Percentiles rank a stretch among this genome's conserved stretches.
Evolutionary conservation across 306 rosid species (phyloP).

Genomic region (Gynostemma pentaphyllum): DNA sequence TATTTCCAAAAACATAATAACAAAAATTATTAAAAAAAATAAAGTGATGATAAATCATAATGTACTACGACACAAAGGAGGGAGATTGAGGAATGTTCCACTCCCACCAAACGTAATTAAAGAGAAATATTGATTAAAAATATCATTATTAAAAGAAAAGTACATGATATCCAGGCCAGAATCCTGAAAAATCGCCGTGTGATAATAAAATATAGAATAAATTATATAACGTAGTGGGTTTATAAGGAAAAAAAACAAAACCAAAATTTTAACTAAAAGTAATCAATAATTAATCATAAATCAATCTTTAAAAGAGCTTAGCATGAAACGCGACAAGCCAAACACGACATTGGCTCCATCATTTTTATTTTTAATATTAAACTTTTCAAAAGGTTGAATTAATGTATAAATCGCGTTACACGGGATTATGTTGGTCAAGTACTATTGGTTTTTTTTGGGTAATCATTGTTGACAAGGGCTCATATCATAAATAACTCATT

Average conservation of each 20-base stretch:
- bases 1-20: too few species aligned
- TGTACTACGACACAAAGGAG: neutral
- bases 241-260: neutral
- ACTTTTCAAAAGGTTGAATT: neutral
- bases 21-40: too few species aligned
- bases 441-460: neutral
- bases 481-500: too few species aligned
- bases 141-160: neutral
- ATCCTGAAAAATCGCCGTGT: conserved; percentile 8
- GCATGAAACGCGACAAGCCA: too few species aligned
- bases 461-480: neutral
- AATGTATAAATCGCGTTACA: neutral
- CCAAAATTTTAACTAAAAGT: neutral
- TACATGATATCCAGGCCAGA: neutral
- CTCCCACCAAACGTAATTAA: conserved; percentile 3
- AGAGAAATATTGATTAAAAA: neutral
- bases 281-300: neutral
- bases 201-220: conserved; percentile 3
- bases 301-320: conserved; percentile 1
- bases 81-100: conserved; percentile 3
- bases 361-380: neutral
- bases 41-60: neutral
- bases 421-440: conserved; percentile 8
- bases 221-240: conserved; percentile 3
- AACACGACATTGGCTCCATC: neutral